Percentiles rank a stretch among this genome's conserved stretches.
Conservation (phyloP, 768 basidiomycete genomes). For the Agrocybe chaxingu region DNA sequence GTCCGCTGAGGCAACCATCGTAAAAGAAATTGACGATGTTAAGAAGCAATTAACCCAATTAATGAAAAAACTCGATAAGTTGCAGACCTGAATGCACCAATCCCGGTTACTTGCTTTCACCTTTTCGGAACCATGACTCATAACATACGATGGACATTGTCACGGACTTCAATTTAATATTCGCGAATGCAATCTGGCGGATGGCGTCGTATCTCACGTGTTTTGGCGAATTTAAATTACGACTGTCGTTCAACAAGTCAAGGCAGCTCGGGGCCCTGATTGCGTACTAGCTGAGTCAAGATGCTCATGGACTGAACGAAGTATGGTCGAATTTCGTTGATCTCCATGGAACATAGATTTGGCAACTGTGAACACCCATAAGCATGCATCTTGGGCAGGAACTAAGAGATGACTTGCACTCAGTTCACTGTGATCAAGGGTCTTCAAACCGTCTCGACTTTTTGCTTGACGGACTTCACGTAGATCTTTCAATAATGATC, state of each 20-base stretch:
- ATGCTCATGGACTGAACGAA: slow-evolving; percentile 81
- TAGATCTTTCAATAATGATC: slow-evolving; percentile 88
- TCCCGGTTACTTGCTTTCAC: background rate
- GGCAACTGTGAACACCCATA: slow-evolving; percentile 52
- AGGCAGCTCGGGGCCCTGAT: slow-evolving; percentile 18
- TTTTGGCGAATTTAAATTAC: no score
- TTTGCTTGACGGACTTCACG: slow-evolving; percentile 96
- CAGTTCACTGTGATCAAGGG: slow-evolving; percentile 78
- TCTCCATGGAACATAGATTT: slow-evolving; percentile 86
- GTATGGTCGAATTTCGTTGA: slow-evolving; percentile 91
- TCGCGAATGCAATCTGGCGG: no score
- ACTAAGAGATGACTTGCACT: slow-evolving; percentile 46
- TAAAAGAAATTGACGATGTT: slow-evolving; percentile 60
- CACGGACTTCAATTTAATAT: no score
- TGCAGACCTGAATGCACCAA: slow-evolving; percentile 4
- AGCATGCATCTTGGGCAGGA: background rate
- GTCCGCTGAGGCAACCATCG: slow-evolving; percentile 69
- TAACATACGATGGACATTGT: background rate
- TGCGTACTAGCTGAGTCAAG: slow-evolving; percentile 53
- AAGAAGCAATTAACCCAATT: slow-evolving; percentile 41
- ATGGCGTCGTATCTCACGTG: no score
- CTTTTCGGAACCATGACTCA: no score
- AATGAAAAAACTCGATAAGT: slow-evolving; percentile 33
- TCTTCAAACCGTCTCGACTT: slow-evolving; percentile 78
- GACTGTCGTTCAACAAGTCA: slow-evolving; percentile 1